phyloP scores from a whole-genome alignment of 345 rosid species.

The Ricinus communis region DNA sequence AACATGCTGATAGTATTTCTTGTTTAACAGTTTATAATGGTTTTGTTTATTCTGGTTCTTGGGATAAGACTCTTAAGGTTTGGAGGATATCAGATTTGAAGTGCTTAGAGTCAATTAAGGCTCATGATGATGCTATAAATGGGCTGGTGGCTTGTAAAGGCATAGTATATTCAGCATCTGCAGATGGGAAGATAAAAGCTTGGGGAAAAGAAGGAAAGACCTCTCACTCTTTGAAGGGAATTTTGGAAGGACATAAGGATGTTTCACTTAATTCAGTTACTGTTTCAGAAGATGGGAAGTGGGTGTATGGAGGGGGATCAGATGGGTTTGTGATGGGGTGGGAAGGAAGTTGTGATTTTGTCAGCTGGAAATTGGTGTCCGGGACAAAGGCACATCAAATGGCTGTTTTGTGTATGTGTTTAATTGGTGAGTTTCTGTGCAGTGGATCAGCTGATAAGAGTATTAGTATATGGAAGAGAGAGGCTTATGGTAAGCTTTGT shows the following conservation, averaged over 20 bases:
- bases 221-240: constrained; percentile 46
- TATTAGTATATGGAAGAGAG: constrained; percentile 33
- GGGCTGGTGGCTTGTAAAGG: constrained; percentile 26
- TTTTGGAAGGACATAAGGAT: constrained; percentile 53
- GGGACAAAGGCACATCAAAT: constrained; percentile 46
- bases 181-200: constrained; percentile 35
- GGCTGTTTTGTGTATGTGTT: constrained; percentile 33
- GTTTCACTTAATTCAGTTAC: constrained; percentile 31
- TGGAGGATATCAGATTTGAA: constrained; percentile 35
- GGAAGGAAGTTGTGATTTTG: constrained; percentile 23
- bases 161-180: constrained; percentile 30
- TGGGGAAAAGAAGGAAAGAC: constrained; percentile 27
- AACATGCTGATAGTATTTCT: constrained; percentile 34
- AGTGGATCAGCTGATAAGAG: constrained; percentile 40
- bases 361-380: constrained; percentile 33
- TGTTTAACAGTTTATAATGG: constrained; percentile 22
- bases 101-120: constrained; percentile 35
- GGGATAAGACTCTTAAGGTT: constrained; percentile 36
- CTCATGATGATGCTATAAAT: constrained; percentile 40
- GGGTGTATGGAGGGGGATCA: constrained; percentile 38
- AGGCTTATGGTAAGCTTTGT: constrained; percentile 26
- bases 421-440: constrained; percentile 22
- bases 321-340: constrained; percentile 37
- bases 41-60: constrained; percentile 32
- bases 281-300: constrained; percentile 34